These are phyloP conservation scores for Exophiala lecanii-corni DNA, from an alignment of 2,329 filamentous ascomycete genomes.

Conservation along the genomic window DNA sequence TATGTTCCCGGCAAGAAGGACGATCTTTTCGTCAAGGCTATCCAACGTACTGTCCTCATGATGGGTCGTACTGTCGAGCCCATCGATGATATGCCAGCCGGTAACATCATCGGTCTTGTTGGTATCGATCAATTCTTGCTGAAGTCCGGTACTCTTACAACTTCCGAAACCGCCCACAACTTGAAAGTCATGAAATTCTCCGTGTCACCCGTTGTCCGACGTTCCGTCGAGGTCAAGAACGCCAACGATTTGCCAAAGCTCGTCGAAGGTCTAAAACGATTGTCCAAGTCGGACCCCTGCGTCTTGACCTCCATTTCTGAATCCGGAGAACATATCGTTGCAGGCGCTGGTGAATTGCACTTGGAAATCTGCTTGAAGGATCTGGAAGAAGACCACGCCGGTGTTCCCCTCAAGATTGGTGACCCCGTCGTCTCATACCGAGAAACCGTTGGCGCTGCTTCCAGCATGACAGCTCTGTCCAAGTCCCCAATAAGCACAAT, in stretches of 20 bases:
- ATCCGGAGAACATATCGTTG: constrained; percentile 98
- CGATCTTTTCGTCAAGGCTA: constrained; percentile 97
- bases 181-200: constrained; percentile 99
- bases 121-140: constrained; percentile 99
- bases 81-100: constrained; percentile 97
- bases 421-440: constrained; percentile 98
- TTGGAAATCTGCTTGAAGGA: constrained; percentile 99
- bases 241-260: constrained; percentile 99
- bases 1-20: constrained; percentile 98
- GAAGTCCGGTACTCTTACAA: constrained; percentile 99
- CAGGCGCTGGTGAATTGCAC: constrained; percentile 98
- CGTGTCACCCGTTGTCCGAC: constrained; percentile 96
- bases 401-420: constrained; percentile 95
- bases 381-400: constrained; percentile 98
- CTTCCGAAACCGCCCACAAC: constrained; percentile 96
- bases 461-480: constrained; percentile 93
- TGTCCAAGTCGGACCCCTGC: constrained; percentile 99
- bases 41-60: constrained; percentile 99
- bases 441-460: constrained; percentile 82
- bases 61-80: constrained; percentile 99
- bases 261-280: constrained; percentile 99
- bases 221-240: constrained; percentile 99
- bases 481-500: constrained; percentile 99
- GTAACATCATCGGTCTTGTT: constrained; percentile 99
- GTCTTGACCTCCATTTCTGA: constrained; percentile 84